Evolutionary conservation across 2,329 filamentous ascomycete species (phyloP), one percentile per base, ranked within the genome.

Genomic region (Epichloe uncinata): DNA sequence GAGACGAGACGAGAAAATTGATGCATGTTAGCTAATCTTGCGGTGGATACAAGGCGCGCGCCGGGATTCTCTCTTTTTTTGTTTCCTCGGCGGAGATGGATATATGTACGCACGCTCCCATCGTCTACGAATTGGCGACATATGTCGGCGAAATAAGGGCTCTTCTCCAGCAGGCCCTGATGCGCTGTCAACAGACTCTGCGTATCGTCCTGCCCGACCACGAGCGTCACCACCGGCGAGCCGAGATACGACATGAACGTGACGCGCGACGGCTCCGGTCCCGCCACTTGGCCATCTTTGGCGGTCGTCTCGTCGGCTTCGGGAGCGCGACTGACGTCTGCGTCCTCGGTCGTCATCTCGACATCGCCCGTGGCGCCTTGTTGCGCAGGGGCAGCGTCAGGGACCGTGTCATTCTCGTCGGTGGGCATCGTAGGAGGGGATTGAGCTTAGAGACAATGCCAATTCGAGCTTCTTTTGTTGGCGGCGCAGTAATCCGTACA

Each of bases 161-260:
- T 91, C 63, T 82, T 77, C 11, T 70, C 61, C 36, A 97, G 73
- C 26, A 96, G 75, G 3, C 73, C 82, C 68, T 95, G 84, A 65
- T 96, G 90, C 6, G 87, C 87, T 22, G 80, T 82, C 52, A 96
- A 75, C 34, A 81, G 72, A 9, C 79, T 81, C 58, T 78, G 73
- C 4, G 45, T 7, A 4, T 80, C 78, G 50, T 74, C 81, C 45
- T 68, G 66, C 12, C 84, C 84, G 18, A 88, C 73, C n/a, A 81
- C 61, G 30, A 89, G 67, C 15, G 80, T 79, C 34, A 89, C 78
- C 11, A 87, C 72, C 0, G 85, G 84, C 54, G 82, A 87, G 54
- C 72, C 75, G 22, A 89, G 72, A 58, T 84, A 85, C 59, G 70
- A 74, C 46, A 75, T 64, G 57, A 79, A 82, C 35, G 66, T 69